Base-by-base conservation (phyloP, 2,329 filamentous ascomycete genomes). In the Fusarium annulatum region DNA sequence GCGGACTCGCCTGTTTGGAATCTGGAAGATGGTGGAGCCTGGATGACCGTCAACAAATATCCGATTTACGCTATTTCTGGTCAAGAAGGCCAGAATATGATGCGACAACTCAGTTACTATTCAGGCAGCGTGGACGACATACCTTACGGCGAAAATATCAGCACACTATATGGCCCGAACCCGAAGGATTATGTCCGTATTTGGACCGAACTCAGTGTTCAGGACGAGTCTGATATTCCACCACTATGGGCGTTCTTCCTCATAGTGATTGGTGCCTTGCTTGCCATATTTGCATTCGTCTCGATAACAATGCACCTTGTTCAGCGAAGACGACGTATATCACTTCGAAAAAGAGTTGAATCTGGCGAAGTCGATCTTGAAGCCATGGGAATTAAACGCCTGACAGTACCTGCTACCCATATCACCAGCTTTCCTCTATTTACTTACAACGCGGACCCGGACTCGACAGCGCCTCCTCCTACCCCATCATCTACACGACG, bases 341-440 rank as follows among this genome's bases (percentile, higher is more conserved):
- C 86, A 3, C 84, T 98, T 16, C 89, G 90, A 57, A 88, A 89
- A 53, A 90, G 95, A 18, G 92, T 98, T 21, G 87, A 90, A 65
- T 87, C 86, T 12, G 95, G 96, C 59, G 93, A 97, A 75, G 91
- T 97, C 26, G 94, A 98, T 78, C 86, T 98, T 7, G 95, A 98
- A 81, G 91, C 90, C 6, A 87, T 97, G 74, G 95, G 95, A 4
- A 94, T 98, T 75, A 96, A 94, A 79, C 89, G 93, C 19, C 83
- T 97, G 30, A 94, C 90, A 5, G 93, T 98, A 0, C 94, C 96
- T 2, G 85, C 88, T 51, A 84, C 90, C 14, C 86, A 94, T 43
- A 87, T 98, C 30, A 88, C 93, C 53, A 88, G 88, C 26, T 92
- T 98, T 77, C 94, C 95, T 2, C 82, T 96, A 4, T 97, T 93